These are phyloP conservation scores for Moringa oleifera DNA, from an alignment of 345 rosid species.

Conservation along the genomic window DNA sequence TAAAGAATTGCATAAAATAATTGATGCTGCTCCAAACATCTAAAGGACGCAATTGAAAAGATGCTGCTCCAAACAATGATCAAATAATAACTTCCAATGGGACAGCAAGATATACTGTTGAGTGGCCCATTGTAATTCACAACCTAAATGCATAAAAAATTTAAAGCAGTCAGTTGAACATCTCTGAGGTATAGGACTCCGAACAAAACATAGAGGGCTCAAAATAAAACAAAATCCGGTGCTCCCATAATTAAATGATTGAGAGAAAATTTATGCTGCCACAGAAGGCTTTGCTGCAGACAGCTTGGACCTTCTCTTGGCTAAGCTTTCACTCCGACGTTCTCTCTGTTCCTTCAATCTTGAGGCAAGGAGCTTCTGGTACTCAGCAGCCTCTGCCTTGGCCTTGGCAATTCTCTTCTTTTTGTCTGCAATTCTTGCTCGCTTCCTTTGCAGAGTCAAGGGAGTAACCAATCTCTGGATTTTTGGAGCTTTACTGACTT, in stretches of 20 bases:
- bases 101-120: too few species aligned
- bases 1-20: too few species aligned
- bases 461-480: conserved; percentile 53
- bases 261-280: conserved; percentile 19
- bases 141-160: too few species aligned
- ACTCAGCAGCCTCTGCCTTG: conserved; percentile 46
- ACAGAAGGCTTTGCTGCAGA: conserved; percentile 44
- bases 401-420: conserved; percentile 54
- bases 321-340: conserved; percentile 49
- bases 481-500: conserved; percentile 50
- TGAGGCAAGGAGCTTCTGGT: conserved; percentile 43
- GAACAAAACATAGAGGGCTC: neutral
- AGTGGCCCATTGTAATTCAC: too few species aligned
- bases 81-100: too few species aligned
- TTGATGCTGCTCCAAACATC: too few species aligned
- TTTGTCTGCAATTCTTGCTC: conserved; percentile 44
- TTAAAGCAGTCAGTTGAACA: too few species aligned
- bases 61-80: too few species aligned
- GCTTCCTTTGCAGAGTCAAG: conserved; percentile 45
- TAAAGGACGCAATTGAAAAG: too few species aligned
- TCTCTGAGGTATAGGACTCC: too few species aligned
- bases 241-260: neutral
- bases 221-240: neutral
- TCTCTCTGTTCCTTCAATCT: conserved; percentile 43
- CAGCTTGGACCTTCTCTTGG: conserved; percentile 47